Evolutionary conservation across 2,329 filamentous ascomycete species (phyloP), one percentile per base, ranked within the genome.

Genomic region (Chaetomium strumarium): DNA sequence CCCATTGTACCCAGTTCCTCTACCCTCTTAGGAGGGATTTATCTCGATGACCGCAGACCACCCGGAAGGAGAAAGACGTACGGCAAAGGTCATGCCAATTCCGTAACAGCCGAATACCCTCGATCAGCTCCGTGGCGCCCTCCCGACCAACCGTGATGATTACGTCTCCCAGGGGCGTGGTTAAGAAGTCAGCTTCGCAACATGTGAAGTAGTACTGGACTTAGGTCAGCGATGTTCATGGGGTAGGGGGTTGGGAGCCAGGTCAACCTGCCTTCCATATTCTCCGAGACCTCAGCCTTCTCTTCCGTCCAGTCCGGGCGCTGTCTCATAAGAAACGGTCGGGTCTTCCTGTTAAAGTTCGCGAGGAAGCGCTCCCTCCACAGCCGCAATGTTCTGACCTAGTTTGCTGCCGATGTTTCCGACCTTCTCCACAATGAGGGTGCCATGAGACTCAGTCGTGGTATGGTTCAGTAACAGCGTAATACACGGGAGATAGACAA

Each of bases 381-480:
- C 3, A 86, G 64, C 11, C 84, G 72, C 59, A 90, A 66, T 0
- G 85, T 83, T 62, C 84, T 86, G 16, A 81, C 77, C 63, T 90
- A 90, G 62, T 90, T 90, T 85, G 0, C 83, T 83, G 1, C 85
- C 85, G 46, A 89, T 88, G 60, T 88, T 89, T 62, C 87, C 79
- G 38, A 89, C 72, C 12, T 69, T 75, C 60, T 89, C 84, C 1
- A 88, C 76, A 12, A 89, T 77, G 7, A 90, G 72, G 0, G 77
- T 78, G 0, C 81, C 80, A 10, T 73, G 67, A 0, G 83, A 85
- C 33, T 81, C 81, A 24, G 73, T 72, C 38, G 75, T 77, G 57
- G 90, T 84, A 33, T 83, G 76, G 46, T 74, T 70, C 20, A 84
- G 67, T 16, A 84, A 68, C 58, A 83, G 77, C 13, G 74, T 78